Evolutionary conservation across 768 basidiomycete genomes (phyloP).

Genomic region (Lactifluus volemus): DNA sequence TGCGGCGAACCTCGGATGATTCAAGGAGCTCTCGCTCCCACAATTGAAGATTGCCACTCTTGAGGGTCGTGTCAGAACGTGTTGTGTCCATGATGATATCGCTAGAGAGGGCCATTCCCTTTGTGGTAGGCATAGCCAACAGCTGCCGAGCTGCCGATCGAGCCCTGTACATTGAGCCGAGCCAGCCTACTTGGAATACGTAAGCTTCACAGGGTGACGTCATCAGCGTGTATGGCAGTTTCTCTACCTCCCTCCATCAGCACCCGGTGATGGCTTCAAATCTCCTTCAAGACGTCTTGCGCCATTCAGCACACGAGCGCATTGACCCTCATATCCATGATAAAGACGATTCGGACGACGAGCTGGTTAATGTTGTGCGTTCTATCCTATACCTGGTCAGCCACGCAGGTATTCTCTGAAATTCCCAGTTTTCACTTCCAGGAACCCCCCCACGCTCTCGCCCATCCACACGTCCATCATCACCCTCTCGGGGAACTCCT

Average conservation of each 20-base stretch:
- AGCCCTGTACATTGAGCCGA: too few relatives aligned
- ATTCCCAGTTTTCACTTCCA: conserved; percentile 50
- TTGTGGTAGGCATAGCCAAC: conserved; percentile 45
- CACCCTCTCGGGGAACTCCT: conserved; percentile 35
- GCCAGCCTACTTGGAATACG: conserved; percentile 34
- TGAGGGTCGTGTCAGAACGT: conserved; percentile 44
- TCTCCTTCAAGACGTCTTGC: conserved; percentile 62
- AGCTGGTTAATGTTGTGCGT: conserved; percentile 65
- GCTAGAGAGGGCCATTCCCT: conserved; percentile 36
- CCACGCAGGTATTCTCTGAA: neutral
- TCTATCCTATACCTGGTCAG: neutral
- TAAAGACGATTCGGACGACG: conserved; percentile 54
- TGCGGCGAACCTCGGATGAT: conserved; percentile 82
- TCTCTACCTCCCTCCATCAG: neutral
- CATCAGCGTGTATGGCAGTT: neutral
- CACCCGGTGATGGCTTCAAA: conserved; percentile 21
- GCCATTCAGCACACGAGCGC: conserved; percentile 38
- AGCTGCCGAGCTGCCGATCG: conserved; percentile 33
- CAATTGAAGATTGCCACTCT: conserved; percentile 45
- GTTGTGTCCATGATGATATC: conserved; percentile 70
- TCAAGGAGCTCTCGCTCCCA: conserved; percentile 86
- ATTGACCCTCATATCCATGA: conserved; percentile 28
- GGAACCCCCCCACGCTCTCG: conserved; percentile 57
- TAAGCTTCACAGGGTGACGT: conserved; percentile 4
- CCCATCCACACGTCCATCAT: conserved; percentile 36